phyloP scores from a whole-genome alignment of 202 grass and related monocot genomes.

The Zoysia matrella region DNA sequence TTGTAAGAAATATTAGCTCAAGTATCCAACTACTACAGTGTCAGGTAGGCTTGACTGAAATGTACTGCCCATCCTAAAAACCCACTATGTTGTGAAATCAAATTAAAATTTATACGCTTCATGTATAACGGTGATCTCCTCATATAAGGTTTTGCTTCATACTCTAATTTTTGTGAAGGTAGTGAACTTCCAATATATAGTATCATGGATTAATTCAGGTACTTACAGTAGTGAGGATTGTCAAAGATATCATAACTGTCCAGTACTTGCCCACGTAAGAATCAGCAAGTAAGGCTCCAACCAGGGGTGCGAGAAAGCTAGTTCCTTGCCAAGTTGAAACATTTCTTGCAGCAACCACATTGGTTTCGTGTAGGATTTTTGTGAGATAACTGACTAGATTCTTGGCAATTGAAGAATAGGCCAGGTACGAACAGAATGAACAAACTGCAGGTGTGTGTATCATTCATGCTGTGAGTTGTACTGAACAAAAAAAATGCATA shows the following conservation, averaged over 20 bases:
- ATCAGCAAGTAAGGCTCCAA: conserved; percentile 84
- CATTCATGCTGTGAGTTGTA: background rate
- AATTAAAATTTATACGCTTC: conserved; percentile 1
- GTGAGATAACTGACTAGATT: conserved; percentile 80
- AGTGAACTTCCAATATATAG: background rate
- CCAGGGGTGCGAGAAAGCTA: conserved; percentile 77
- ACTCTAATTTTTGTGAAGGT: background rate
- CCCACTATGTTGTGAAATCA: background rate
- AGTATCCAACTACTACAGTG: background rate
- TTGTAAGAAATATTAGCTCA: conserved; percentile 7
- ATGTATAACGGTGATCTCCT: conserved; percentile 6
- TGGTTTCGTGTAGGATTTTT: conserved; percentile 44
- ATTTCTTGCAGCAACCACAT: conserved; percentile 63
- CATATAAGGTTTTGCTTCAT: background rate
- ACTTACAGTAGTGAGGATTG: conserved; percentile 71
- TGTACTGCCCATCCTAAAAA: conserved; percentile 1
- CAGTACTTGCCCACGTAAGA: conserved; percentile 82
- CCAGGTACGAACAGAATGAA: conserved; percentile 45
- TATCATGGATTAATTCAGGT: background rate
- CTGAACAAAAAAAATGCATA: background rate
- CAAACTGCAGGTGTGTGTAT: background rate
- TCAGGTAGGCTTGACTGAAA: background rate
- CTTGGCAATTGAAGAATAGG: conserved; percentile 75
- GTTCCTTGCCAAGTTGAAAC: conserved; percentile 88
- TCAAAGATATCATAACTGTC: conserved; percentile 64